Percentiles rank a stretch among this genome's conserved stretches.
Evolutionary conservation across 164 flowering plant genomes (phyloP).

Genomic region (Tinospora cordifolia): DNA sequence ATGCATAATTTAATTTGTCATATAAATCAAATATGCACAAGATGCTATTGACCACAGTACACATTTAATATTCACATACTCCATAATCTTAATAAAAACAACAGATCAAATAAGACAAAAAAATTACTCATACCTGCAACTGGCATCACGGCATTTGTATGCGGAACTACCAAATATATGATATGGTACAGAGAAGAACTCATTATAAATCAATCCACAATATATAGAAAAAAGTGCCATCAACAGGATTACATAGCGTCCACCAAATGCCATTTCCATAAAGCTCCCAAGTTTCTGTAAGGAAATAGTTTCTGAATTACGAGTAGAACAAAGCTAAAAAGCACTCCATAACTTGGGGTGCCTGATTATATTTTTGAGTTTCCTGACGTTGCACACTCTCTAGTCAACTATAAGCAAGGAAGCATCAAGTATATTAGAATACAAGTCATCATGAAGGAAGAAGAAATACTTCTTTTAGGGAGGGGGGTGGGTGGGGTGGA

Average conservation of each 20-base stretch:
- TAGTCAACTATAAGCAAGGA: no score
- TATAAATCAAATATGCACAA: no score
- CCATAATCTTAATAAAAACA: no score
- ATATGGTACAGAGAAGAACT: slow-evolving; percentile 87
- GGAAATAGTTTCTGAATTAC: not conserved
- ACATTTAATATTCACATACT: no score
- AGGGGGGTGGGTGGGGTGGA: no score
- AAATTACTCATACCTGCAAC: slow-evolving; percentile 57
- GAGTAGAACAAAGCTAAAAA: slow-evolving; percentile 1
- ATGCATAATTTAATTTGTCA: no score
- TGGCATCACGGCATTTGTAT: slow-evolving; percentile 67
- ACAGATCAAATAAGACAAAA: not conserved
- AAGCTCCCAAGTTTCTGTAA: slow-evolving; percentile 90
- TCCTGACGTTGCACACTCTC: not conserved
- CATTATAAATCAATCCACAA: slow-evolving; percentile 90
- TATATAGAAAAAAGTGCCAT: slow-evolving; percentile 91
- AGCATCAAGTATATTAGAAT: no score
- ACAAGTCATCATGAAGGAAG: no score
- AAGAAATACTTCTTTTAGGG: no score
- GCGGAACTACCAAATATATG: slow-evolving; percentile 85
- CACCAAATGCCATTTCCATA: slow-evolving; percentile 94
- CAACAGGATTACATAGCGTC: slow-evolving; percentile 79
- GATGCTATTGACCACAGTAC: no score
- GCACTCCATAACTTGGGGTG: not conserved
- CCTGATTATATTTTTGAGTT: not conserved